These are phyloP conservation scores for Ophiostoma tasmaniense DNA, from an alignment of 2,329 filamentous ascomycete species.

Conservation along the genomic window DNA sequence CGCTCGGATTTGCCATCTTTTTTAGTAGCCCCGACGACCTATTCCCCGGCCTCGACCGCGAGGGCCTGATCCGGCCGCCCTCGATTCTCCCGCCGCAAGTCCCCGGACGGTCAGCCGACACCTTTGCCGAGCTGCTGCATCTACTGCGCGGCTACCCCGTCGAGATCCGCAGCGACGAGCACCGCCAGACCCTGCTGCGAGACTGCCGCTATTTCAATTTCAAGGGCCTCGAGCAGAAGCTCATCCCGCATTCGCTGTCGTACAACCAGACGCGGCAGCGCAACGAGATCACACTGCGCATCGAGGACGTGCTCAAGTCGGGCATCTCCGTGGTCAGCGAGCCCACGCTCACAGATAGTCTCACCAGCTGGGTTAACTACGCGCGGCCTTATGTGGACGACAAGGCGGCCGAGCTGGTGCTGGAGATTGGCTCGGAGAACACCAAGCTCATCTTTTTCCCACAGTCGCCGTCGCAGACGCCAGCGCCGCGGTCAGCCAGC, in stretches of 20 bases:
- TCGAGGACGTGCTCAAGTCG: constrained; percentile 84
- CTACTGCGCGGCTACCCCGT: constrained; percentile 77
- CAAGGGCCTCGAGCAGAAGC: constrained; percentile 78
- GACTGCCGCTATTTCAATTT: constrained; percentile 93
- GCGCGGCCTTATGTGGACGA: constrained; percentile 80
- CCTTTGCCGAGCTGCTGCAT: constrained; percentile 74
- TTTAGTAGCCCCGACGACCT: constrained; percentile 71
- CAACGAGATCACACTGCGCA: constrained; percentile 67
- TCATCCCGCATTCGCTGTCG: constrained; percentile 67
- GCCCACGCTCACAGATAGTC: constrained; percentile 23
- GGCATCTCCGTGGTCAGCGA: constrained; percentile 61
- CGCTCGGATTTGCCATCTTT: constrained; percentile 80
- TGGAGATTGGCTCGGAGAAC: constrained; percentile 67
- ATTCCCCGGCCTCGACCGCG: constrained; percentile 76
- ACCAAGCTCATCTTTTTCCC: constrained; percentile 45
- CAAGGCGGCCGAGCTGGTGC: constrained; percentile 59
- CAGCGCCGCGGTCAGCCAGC: background rate
- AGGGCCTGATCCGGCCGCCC: constrained; percentile 73
- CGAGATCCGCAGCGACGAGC: constrained; percentile 63
- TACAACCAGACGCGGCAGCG: constrained; percentile 62
- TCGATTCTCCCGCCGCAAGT: constrained; percentile 77
- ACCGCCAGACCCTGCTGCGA: constrained; percentile 67
- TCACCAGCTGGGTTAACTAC: constrained; percentile 60
- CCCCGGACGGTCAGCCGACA: constrained; percentile 71
- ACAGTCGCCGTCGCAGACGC: constrained; percentile 15